These are phyloP conservation scores for Verticillium zaregamsianum DNA, from an alignment of 2,329 filamentous ascomycete species.

Conservation along the genomic window DNA sequence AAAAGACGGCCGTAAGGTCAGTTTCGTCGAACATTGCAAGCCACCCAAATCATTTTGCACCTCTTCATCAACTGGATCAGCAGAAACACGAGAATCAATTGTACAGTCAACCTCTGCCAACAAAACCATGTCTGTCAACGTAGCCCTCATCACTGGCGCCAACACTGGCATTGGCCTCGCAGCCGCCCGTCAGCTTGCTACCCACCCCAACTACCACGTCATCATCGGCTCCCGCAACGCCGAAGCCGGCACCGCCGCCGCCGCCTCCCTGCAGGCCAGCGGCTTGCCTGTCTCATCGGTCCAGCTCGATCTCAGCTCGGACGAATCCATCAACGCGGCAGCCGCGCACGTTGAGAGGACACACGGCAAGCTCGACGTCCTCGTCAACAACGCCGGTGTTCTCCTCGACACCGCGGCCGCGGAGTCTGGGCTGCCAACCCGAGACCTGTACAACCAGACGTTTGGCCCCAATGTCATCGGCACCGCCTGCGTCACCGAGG, in stretches of 20 bases:
- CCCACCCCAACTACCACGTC: constrained; percentile 23
- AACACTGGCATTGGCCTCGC: constrained; percentile 9
- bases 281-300: constrained; percentile 19
- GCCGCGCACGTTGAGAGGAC: constrained; percentile 13
- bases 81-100: too few species aligned
- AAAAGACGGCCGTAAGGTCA: too few species aligned
- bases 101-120: too few species aligned
- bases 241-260: constrained; percentile 18
- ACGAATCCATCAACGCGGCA: constrained; percentile 21
- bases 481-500: constrained; percentile 21
- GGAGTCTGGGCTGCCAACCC: constrained; percentile 12
- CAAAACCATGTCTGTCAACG: not conserved
- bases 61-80: too few species aligned
- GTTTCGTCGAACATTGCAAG: too few species aligned
- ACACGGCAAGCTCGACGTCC: constrained; percentile 27
- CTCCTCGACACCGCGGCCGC: constrained; percentile 17
- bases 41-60: too few species aligned
- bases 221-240: constrained; percentile 26
- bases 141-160: constrained; percentile 7
- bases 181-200: constrained; percentile 15
- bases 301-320: constrained; percentile 21
- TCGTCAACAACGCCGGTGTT: constrained; percentile 31
- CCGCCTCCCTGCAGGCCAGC: constrained; percentile 14
- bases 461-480: constrained; percentile 35
- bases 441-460: constrained; percentile 29